Evolutionary conservation across 1,139 yeast species (phyloP).

Genomic region (Petasospora rhodanensis): DNA sequence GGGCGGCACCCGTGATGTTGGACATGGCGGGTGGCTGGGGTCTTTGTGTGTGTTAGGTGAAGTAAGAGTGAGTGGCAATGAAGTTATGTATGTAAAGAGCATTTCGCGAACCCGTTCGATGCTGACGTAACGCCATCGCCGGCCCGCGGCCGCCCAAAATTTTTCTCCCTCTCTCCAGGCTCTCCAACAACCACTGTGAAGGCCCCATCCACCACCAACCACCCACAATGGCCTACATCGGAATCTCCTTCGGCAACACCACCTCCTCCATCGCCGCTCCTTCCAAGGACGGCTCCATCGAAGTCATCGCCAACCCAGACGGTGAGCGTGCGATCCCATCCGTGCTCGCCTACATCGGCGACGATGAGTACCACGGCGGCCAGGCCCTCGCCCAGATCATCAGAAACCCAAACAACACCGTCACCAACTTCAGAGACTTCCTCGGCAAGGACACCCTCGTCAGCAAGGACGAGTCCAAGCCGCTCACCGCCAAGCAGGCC

Average conservation of each 20-base stretch:
- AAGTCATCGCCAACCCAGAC: conserved; percentile 97
- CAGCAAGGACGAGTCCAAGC: conserved; percentile 35
- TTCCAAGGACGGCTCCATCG: conserved; percentile 83
- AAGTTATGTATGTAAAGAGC: too few relatives aligned
- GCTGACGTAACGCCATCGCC: too few relatives aligned
- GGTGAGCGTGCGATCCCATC: conserved; percentile 98
- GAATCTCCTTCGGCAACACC: conserved; percentile 95
- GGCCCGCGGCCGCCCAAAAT: too few relatives aligned
- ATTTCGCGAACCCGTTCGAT: too few relatives aligned
- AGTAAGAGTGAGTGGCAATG: too few relatives aligned
- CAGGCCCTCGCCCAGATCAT: conserved; percentile 92
- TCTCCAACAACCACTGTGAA: too few relatives aligned
- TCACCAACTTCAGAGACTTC: conserved; percentile 89
- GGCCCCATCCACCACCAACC: not conserved
- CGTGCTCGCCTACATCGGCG: conserved; percentile 84
- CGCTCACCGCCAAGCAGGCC: conserved; percentile 68
- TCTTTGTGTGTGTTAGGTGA: too few relatives aligned
- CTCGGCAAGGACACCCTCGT: conserved; percentile 62
- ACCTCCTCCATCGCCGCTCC: conserved; percentile 93
- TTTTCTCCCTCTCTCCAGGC: not conserved
- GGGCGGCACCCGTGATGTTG: conserved; percentile 56
- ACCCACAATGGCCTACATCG: conserved; percentile 55
- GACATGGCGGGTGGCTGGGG: conserved; percentile 18
- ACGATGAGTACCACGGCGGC: conserved; percentile 95
- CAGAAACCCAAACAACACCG: conserved; percentile 85